Conservation (phyloP, 78 protist genomes). For the Monocercomonoides exilis region DNA sequence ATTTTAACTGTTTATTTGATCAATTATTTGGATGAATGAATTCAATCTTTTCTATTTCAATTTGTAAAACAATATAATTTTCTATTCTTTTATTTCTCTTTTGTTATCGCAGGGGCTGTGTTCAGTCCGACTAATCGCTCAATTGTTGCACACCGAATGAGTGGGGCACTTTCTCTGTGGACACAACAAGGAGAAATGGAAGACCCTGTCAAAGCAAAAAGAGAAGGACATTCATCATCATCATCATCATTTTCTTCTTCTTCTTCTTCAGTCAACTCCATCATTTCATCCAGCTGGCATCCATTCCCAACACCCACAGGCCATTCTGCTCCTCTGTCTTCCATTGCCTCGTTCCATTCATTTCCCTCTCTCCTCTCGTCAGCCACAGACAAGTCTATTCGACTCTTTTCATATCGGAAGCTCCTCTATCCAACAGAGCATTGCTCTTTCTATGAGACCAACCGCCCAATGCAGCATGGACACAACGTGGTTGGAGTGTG, state of each 20-base stretch:
- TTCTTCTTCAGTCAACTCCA: too few species aligned
- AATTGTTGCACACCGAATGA: not conserved
- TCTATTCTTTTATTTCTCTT: too few species aligned
- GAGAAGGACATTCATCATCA: too few species aligned
- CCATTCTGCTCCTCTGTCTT: not conserved
- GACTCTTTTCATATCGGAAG: not conserved
- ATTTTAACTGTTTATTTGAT: too few species aligned
- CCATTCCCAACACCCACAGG: not conserved
- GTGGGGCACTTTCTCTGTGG: not conserved
- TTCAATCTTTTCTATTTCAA: too few species aligned
- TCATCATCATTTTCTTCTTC: too few species aligned
- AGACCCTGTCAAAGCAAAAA: too few species aligned
- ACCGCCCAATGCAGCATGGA: not conserved
- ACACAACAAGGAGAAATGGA: not conserved
- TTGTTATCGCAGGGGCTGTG: not conserved
- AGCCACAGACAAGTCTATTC: not conserved
- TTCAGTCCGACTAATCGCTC: not conserved
- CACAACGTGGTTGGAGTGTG: slow-evolving; percentile 3
- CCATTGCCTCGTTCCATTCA: not conserved
- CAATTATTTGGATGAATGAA: too few species aligned
- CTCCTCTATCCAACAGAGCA: not conserved
- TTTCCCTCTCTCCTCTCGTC: not conserved
- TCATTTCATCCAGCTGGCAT: not conserved
- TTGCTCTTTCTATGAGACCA: not conserved
- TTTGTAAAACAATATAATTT: too few species aligned